Percentiles rank a stretch among this genome's conserved stretches.
Evolutionary conservation across 1,284 basidiomycete genomes (phyloP).

Genomic region (Cryptococcus sp.): DNA sequence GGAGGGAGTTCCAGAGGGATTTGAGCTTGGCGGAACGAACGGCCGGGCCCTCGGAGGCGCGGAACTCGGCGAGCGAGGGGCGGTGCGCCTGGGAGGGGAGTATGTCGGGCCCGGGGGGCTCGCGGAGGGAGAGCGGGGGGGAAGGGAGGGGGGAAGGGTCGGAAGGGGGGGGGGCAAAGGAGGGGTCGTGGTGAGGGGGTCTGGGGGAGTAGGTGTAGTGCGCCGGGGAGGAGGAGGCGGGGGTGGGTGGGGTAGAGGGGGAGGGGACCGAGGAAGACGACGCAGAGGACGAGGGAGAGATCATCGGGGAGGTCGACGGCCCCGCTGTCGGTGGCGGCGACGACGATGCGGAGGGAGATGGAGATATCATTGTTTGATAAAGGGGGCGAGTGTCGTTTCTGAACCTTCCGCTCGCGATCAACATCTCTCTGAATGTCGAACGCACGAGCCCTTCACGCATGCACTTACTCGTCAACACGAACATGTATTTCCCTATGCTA

Average conservation of each 20-base stretch:
- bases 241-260: slow-evolving; percentile 11
- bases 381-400: neutral
- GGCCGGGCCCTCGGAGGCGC: slow-evolving; percentile 40
- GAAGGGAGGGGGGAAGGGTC: slow-evolving; percentile 10
- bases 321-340: neutral
- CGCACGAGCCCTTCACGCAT: too few species aligned
- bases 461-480: too few species aligned
- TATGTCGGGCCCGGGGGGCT: slow-evolving; percentile 34
- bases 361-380: neutral
- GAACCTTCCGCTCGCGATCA: too few species aligned
- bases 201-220: slow-evolving; percentile 12
- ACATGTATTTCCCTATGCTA: too few species aligned
- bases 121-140: slow-evolving; percentile 25
- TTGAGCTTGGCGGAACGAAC: slow-evolving; percentile 43
- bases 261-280: slow-evolving; percentile 4
- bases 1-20: slow-evolving; percentile 47
- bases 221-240: slow-evolving; percentile 6
- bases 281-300: slow-evolving; percentile 6
- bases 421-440: too few species aligned
- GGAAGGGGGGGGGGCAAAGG: slow-evolving; percentile 2
- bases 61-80: slow-evolving; percentile 45
- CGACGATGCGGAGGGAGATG: slow-evolving; percentile 6
- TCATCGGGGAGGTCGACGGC: too few species aligned
- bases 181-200: slow-evolving; percentile 11
- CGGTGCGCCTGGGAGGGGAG: slow-evolving; percentile 15